Evolutionary conservation across 2,329 filamentous ascomycete genomes (phyloP), one percentile per base, ranked within the genome.

Genomic region (Verticillium alfalfae): DNA sequence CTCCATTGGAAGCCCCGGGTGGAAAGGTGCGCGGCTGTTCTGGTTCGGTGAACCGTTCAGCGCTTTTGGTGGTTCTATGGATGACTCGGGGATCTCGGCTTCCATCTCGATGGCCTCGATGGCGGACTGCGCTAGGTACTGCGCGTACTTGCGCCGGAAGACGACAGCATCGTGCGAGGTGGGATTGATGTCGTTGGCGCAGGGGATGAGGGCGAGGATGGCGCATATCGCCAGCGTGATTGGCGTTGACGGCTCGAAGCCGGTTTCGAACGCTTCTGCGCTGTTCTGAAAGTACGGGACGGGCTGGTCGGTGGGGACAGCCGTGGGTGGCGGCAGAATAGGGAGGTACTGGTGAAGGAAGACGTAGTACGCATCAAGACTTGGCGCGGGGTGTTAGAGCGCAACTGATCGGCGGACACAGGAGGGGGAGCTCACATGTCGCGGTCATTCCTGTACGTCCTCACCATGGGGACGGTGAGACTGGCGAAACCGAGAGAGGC

Each of bases 291-390:
- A 65, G 6, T 75, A 65, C 5, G 73, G 67, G 1, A 71, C 63
- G 5, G 73, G 69, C 59, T 75, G 70, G 62, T 74, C 76, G 37
- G 71, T 64, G 13, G 75, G 69, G 34, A 68, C 63, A 34, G 63
- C 63, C 22, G 70, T 69, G 6, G 80, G 79, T 2, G 80, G 72
- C 13, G 80, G 81, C 2, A 83, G 67, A 39, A 83, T 79, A 3
- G 81, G 80, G 18, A 83, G 78, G 62, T 76, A 83, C 0, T 79
- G 76, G 63, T 83, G 81, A 61, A 83, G 79, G 73, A 78, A 83
- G 61, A 79, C 74, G 63, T 83, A 83, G 67, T 83, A 83, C 4
- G 79, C 81, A 62, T 81, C 77, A 22, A 82, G 70, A 56, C 69
- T 72, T 18, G 8, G 22, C 45, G 10, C n/a, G 8, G 45, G 12